These are phyloP conservation scores for Aaosphaeria arxii DNA, from an alignment of 2,329 filamentous ascomycete genomes.

Conservation along the genomic window DNA sequence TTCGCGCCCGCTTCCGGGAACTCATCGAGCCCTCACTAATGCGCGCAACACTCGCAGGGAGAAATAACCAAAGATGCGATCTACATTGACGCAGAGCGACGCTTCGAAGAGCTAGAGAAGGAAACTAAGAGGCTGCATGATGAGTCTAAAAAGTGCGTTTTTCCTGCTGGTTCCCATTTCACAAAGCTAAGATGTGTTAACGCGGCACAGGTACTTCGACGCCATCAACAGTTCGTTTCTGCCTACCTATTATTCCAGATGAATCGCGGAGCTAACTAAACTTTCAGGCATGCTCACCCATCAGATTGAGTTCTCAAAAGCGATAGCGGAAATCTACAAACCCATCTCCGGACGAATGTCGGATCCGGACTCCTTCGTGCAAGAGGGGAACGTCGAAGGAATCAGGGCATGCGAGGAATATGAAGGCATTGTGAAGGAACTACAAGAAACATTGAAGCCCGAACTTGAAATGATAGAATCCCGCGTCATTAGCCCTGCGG, in stretches of 20 bases:
- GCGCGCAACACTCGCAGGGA: conserved; percentile 48
- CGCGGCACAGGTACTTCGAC: conserved; percentile 68
- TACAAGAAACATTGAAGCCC: conserved; percentile 82
- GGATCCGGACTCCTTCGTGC: conserved; percentile 78
- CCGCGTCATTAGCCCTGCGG: conserved; percentile 85
- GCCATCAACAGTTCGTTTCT: conserved; percentile 76
- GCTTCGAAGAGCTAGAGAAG: conserved; percentile 88
- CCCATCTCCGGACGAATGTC: conserved; percentile 95
- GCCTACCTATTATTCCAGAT: not conserved
- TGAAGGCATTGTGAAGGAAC: conserved; percentile 81
- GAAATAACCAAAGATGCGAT: conserved; percentile 93
- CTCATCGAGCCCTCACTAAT: not conserved
- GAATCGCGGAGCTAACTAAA: conserved; percentile 11
- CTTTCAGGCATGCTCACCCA: conserved; percentile 79
- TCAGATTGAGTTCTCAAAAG: conserved; percentile 97
- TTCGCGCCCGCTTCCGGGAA: conserved; percentile 9
- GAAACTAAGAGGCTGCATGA: conserved; percentile 97
- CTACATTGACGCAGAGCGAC: conserved; percentile 89
- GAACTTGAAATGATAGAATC: conserved; percentile 98
- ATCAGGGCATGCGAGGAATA: conserved; percentile 97
- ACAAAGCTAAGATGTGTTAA: conserved; percentile 17
- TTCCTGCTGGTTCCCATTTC: not conserved
- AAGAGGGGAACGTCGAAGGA: conserved; percentile 86
- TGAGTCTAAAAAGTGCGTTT: conserved; percentile 75
- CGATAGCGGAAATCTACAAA: conserved; percentile 95